Conservation (phyloP, 768 basidiomycete genomes). For the Mycena galericulata region DNA sequence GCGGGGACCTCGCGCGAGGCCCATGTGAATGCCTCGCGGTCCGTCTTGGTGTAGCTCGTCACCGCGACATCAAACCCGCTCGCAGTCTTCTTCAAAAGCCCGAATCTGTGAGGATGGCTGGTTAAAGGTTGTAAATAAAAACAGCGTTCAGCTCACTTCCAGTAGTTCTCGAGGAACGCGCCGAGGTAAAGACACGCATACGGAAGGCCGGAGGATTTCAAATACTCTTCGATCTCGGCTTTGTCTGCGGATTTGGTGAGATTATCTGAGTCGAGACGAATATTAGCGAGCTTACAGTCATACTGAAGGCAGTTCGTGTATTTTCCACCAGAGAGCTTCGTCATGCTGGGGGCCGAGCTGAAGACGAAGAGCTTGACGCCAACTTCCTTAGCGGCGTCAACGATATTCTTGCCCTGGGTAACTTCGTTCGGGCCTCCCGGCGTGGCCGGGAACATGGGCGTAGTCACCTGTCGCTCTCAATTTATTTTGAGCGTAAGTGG, state of each 20-base stretch:
- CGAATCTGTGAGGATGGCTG: too few relatives aligned
- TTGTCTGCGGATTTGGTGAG: slow-evolving; percentile 17
- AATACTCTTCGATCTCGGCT: slow-evolving; percentile 34
- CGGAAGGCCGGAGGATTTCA: slow-evolving; percentile 30
- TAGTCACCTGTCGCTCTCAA: neutral
- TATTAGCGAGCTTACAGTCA: neutral
- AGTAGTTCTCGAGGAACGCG: slow-evolving; percentile 14
- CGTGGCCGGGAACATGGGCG: neutral
- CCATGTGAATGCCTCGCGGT: neutral
- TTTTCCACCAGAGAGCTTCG: slow-evolving; percentile 1
- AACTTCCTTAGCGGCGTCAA: slow-evolving; percentile 42
- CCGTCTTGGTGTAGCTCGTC: neutral
- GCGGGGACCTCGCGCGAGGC: slow-evolving; percentile 1
- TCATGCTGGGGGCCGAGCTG: slow-evolving; percentile 15
- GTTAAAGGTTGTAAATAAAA: too few relatives aligned
- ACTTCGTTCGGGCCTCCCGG: slow-evolving; percentile 22
- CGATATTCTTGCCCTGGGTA: slow-evolving; percentile 36
- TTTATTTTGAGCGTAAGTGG: too few relatives aligned
- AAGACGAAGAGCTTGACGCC: slow-evolving; percentile 11
- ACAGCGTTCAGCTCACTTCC: too few relatives aligned
- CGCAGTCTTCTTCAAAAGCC: neutral
- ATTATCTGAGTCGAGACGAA: neutral
- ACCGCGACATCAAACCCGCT: slow-evolving; percentile 10
- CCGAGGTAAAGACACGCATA: slow-evolving; percentile 20
- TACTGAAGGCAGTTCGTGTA: neutral